phyloP scores from a whole-genome alignment of 768 basidiomycete genomes.

The Tephrocybe sp. region DNA sequence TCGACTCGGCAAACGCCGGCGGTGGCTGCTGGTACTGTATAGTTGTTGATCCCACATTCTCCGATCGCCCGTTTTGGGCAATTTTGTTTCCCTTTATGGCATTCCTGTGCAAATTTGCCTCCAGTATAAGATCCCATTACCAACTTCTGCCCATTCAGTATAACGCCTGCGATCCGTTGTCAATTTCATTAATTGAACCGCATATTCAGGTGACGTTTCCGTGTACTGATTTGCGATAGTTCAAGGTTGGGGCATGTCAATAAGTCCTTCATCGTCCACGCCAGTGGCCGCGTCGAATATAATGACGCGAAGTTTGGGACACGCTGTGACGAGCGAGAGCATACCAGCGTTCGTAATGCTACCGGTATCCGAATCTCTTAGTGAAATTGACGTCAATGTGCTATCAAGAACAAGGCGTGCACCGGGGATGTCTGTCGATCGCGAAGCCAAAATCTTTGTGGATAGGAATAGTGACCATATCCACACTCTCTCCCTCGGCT shows the following conservation, averaged over 20 bases:
- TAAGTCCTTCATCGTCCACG: background rate
- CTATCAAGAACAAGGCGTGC: background rate
- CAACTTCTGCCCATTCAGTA: too few relatives aligned
- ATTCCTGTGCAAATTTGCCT: background rate
- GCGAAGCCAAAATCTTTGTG: background rate
- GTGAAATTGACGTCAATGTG: background rate
- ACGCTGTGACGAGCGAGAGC: background rate
- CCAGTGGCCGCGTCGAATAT: background rate
- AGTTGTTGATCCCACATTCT: constrained; percentile 24
- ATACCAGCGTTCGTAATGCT: constrained; percentile 1
- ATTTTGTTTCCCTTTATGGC: constrained; percentile 15
- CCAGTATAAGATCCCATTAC: background rate
- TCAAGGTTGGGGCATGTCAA: background rate
- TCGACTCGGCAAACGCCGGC: constrained; percentile 34
- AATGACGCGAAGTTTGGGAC: constrained; percentile 1
- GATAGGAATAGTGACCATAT: background rate
- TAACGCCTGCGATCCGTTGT: too few relatives aligned
- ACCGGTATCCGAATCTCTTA: constrained; percentile 4
- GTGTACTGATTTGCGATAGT: too few relatives aligned
- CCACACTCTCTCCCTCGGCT: background rate
- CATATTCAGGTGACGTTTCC: too few relatives aligned
- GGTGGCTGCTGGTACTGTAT: constrained; percentile 39
- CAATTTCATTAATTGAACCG: too few relatives aligned
- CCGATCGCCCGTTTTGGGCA: constrained; percentile 5
- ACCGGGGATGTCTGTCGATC: too few relatives aligned